Evolutionary conservation across 2,329 filamentous ascomycete genomes (phyloP).

Genomic region (Sclerotinia glacialis): DNA sequence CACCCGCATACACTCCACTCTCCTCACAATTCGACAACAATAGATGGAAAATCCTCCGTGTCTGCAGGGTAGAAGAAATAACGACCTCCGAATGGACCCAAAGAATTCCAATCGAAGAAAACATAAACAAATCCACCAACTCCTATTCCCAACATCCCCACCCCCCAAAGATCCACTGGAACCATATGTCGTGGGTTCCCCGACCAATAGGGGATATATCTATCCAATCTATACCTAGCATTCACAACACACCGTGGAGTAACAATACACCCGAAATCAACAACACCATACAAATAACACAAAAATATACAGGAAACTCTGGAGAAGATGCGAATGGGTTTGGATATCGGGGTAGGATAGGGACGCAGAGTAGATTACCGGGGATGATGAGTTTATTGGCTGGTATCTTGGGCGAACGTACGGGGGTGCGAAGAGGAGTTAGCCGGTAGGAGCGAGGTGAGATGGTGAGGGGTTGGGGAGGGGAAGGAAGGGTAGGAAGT

Average conservation of each 20-base stretch:
- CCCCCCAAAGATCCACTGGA: neutral
- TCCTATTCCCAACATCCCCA: too few species aligned
- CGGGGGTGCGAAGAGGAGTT: too few species aligned
- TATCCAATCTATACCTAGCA: too few species aligned
- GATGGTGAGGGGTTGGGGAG: neutral
- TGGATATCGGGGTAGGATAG: conserved; percentile 14
- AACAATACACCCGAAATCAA: too few species aligned
- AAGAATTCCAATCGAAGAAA: neutral
- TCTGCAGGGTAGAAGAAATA: neutral
- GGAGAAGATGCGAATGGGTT: conserved; percentile 17
- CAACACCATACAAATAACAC: neutral
- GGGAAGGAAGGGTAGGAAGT: neutral
- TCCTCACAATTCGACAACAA: too few species aligned
- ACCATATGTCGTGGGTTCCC: conserved; percentile 31
- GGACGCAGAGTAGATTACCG: conserved; percentile 23
- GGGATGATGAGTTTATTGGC: conserved; percentile 28
- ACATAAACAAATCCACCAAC: neutral
- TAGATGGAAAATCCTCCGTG: neutral
- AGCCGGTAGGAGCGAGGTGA: neutral
- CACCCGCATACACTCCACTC: too few species aligned
- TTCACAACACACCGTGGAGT: too few species aligned
- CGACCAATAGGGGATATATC: conserved; percentile 20
- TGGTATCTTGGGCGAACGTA: neutral
- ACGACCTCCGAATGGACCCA: neutral
- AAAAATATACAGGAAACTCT: neutral